phyloP scores from a whole-genome alignment of 2,329 filamentous ascomycete species.

The Rosellinia necatrix region DNA sequence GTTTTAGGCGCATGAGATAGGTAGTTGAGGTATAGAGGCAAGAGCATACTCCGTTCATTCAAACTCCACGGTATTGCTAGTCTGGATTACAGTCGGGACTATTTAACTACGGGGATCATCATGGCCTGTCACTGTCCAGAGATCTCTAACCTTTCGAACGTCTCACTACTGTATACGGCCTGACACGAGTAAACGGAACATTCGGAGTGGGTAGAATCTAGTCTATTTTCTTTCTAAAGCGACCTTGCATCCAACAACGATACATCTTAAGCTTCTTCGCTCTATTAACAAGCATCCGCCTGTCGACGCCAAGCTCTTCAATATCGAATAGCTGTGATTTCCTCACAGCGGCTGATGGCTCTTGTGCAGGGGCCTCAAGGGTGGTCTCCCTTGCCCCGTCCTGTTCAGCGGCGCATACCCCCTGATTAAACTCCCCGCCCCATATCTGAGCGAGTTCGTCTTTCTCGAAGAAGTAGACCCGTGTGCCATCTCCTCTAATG shows the following conservation, averaged over 20 bases:
- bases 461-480: conserved; percentile 96
- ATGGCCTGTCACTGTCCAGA: no score
- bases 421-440: conserved; percentile 47
- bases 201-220: conserved; percentile 8
- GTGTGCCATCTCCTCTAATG: conserved; percentile 89
- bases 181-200: not conserved
- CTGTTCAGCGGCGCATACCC: conserved; percentile 29
- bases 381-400: conserved; percentile 32
- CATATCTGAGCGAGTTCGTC: conserved; percentile 83
- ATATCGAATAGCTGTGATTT: conserved; percentile 64
- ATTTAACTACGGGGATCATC: no score
- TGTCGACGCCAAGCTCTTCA: conserved; percentile 80
- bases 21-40: no score
- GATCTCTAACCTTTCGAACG: not conserved
- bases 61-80: no score
- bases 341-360: conserved; percentile 20
- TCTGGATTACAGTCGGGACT: no score
- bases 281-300: conserved; percentile 88
- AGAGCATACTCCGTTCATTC: no score
- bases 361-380: conserved; percentile 27
- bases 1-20: conserved; percentile 46
- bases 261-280: conserved; percentile 96
- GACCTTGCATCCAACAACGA: conserved; percentile 90
- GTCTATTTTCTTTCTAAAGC: conserved; percentile 72
- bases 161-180: not conserved